These are phyloP conservation scores for Trebouxia sp. DNA, from an alignment of 139 green algal genomes.

Conservation along the genomic window DNA sequence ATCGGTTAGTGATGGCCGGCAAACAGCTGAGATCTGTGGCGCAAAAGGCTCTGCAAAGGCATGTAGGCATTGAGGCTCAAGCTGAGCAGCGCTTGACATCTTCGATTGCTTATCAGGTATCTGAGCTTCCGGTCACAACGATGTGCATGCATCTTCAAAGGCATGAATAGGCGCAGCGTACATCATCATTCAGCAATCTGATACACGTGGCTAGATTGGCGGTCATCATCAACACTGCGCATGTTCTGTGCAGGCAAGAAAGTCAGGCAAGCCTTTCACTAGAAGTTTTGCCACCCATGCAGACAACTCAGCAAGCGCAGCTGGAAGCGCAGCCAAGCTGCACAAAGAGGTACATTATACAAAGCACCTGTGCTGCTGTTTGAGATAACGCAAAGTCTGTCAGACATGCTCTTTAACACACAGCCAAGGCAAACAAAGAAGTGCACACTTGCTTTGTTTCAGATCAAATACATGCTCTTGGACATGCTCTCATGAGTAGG, in stretches of 20 bases:
- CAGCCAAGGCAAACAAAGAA: too few relatives aligned
- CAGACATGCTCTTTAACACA: too few relatives aligned
- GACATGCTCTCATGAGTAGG: too few relatives aligned
- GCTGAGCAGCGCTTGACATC: not conserved
- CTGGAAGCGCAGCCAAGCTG: not conserved
- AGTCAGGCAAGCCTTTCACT: not conserved
- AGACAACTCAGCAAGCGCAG: not conserved
- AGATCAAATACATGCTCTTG: too few relatives aligned
- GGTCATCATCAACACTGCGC: not conserved
- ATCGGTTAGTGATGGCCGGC: not conserved
- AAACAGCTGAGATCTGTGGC: not conserved
- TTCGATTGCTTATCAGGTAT: not conserved
- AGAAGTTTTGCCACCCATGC: not conserved
- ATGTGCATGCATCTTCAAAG: not conserved
- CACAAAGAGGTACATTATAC: not conserved
- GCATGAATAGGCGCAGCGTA: too few relatives aligned
- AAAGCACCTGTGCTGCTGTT: not conserved
- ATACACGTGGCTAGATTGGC: too few relatives aligned
- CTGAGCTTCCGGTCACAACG: too few relatives aligned
- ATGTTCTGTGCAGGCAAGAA: not conserved
- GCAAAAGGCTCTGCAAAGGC: not conserved
- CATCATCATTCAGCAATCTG: too few relatives aligned
- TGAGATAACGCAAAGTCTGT: too few relatives aligned
- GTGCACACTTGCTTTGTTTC: too few relatives aligned
- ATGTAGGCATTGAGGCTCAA: not conserved